Percentiles rank a stretch among this genome's conserved stretches.
These are phyloP conservation scores for Dispira parvispora DNA, from an alignment of 192 early-diverging fungal genomes.

Conservation along the genomic window DNA sequence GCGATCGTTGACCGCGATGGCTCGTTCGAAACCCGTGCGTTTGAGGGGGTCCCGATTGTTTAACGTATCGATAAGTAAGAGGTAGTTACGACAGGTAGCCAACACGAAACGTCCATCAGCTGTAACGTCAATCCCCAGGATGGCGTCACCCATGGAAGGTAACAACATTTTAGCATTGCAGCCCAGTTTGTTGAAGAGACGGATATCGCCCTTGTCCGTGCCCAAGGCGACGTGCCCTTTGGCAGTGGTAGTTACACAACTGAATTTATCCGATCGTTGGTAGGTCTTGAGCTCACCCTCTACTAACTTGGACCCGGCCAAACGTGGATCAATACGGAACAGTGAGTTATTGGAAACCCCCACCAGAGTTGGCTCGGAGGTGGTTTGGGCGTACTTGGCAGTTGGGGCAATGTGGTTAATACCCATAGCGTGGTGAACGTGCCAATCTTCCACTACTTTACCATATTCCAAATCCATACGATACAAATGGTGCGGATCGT, in stretches of 20 bases:
- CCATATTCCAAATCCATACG: slow-evolving; percentile 84
- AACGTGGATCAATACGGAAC: slow-evolving; percentile 78
- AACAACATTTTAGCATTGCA: slow-evolving; percentile 73
- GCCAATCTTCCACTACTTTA: slow-evolving; percentile 89
- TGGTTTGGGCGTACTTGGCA: slow-evolving; percentile 63
- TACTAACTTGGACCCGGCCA: slow-evolving; percentile 51
- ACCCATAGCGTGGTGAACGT: slow-evolving; percentile 55
- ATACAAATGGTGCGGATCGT: slow-evolving; percentile 55
- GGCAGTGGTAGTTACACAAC: slow-evolving; percentile 50
- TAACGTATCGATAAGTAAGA: slow-evolving; percentile 66
- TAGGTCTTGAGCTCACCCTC: slow-evolving; percentile 54
- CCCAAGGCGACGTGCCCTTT: slow-evolving; percentile 70
- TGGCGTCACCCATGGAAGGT: slow-evolving; percentile 74
- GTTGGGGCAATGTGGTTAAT: slow-evolving; percentile 51
- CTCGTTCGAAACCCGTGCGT: slow-evolving; percentile 50
- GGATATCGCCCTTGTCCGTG: slow-evolving; percentile 74
- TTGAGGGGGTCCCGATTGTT: slow-evolving; percentile 30
- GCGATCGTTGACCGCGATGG: slow-evolving; percentile 42
- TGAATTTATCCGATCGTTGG: slow-evolving; percentile 49
- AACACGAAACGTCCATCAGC: slow-evolving; percentile 70
- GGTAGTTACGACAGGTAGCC: slow-evolving; percentile 74
- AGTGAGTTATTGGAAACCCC: slow-evolving; percentile 70
- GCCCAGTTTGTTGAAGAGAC: slow-evolving; percentile 51
- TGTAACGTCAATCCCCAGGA: slow-evolving; percentile 79
- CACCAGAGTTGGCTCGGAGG: slow-evolving; percentile 53